These are phyloP conservation scores for Rhodotorula mucilaginosa DNA, from an alignment of 1,284 basidiomycete genomes.

Conservation along the genomic window DNA sequence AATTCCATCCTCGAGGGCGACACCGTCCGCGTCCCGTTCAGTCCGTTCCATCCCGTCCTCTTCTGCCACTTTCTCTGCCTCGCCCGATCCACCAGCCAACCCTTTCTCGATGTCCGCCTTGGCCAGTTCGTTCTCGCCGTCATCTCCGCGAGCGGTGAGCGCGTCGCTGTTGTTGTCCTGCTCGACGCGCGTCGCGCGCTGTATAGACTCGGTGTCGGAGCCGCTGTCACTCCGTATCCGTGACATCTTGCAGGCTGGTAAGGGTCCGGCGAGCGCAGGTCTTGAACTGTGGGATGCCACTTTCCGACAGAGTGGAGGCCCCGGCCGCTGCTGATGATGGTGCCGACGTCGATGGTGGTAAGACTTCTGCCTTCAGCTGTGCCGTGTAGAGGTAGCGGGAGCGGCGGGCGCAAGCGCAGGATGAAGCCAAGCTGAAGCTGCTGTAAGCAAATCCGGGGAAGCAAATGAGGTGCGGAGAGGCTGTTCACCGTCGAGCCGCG, in stretches of 20 bases:
- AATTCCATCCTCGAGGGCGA: slow-evolving; percentile 29
- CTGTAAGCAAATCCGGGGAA: too few relatives aligned
- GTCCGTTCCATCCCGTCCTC: neutral
- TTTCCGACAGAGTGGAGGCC: too few relatives aligned
- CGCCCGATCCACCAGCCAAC: neutral
- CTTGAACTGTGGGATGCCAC: too few relatives aligned
- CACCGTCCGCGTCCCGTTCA: slow-evolving; percentile 35
- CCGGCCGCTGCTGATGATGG: too few relatives aligned
- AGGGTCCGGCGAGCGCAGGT: too few relatives aligned
- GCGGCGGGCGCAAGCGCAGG: too few relatives aligned
- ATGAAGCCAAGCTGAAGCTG: too few relatives aligned
- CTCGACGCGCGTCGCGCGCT: neutral
- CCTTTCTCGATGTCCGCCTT: slow-evolving; percentile 8
- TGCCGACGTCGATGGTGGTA: too few relatives aligned
- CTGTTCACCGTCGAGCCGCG: too few relatives aligned
- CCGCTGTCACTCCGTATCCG: neutral
- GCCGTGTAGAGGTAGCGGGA: too few relatives aligned
- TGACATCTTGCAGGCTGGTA: neutral
- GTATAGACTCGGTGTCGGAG: neutral
- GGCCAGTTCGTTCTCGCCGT: neutral
- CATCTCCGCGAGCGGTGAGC: neutral
- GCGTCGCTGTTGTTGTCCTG: neutral
- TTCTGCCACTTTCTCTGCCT: neutral
- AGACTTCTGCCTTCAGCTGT: too few relatives aligned
- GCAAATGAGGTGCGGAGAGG: too few relatives aligned